phyloP scores from a whole-genome alignment of 441 rosid genomes.

The Adansonia rubrostipa region DNA sequence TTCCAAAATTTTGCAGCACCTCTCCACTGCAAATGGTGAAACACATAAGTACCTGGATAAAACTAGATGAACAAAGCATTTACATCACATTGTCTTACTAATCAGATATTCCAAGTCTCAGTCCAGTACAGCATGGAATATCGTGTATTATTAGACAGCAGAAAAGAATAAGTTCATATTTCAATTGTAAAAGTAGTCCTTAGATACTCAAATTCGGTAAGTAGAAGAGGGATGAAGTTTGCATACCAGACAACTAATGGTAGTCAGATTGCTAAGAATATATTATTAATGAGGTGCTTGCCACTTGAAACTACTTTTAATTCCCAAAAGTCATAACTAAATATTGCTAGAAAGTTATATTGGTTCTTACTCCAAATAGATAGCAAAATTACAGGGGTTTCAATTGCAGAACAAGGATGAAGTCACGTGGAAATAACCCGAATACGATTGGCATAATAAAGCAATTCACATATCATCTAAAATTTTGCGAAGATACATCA shows the following conservation, averaged over 20 bases:
- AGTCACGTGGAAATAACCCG: not conserved
- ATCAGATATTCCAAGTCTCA: not conserved
- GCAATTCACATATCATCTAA: not conserved
- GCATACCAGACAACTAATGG: not conserved
- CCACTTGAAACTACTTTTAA: not conserved
- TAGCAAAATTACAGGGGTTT: not conserved
- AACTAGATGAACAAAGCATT: not conserved
- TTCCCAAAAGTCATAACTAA: not conserved
- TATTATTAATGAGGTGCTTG: not conserved
- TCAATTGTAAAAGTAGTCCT: not conserved
- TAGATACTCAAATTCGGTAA: not conserved
- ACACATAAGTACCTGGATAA: not conserved
- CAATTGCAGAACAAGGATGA: not conserved
- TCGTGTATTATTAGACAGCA: not conserved
- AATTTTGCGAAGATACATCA: not conserved
- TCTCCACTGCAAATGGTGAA: slow-evolving; percentile 34
- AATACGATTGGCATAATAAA: not conserved
- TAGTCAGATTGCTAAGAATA: not conserved
- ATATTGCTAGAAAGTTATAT: not conserved
- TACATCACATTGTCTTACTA: not conserved
- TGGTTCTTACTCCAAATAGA: not conserved
- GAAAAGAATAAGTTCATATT: not conserved
- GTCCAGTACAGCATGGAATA: not conserved
- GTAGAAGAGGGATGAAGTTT: not conserved
- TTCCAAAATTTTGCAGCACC: slow-evolving; percentile 56